Conservation (phyloP, 139 green algal species). For the Chlamydomonas schloesseri region DNA sequence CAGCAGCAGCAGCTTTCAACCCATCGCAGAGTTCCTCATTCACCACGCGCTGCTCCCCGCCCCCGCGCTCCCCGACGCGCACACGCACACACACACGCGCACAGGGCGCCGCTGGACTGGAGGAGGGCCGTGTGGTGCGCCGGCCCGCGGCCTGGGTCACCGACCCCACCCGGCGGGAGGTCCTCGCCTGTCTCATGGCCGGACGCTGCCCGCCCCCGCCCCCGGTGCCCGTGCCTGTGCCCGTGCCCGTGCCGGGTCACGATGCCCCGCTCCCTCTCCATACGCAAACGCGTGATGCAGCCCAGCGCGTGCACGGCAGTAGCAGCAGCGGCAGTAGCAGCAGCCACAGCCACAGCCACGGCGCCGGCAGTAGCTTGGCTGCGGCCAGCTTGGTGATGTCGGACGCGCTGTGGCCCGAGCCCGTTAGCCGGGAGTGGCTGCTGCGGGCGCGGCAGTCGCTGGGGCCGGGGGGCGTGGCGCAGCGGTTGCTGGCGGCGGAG, state of each 20-base stretch:
- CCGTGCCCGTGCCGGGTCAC: neutral
- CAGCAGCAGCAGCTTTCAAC: too few relatives aligned
- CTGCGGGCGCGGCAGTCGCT: neutral
- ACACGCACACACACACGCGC: neutral
- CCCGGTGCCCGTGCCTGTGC: neutral
- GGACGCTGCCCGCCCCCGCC: neutral
- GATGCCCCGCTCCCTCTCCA: neutral
- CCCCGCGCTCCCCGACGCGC: too few relatives aligned
- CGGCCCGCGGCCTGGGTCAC: slow-evolving; percentile 34
- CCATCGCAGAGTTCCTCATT: too few relatives aligned
- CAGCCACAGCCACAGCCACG: neutral
- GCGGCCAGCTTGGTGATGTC: neutral
- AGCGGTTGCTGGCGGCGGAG: neutral
- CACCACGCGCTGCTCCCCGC: too few relatives aligned
- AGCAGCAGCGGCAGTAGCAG: neutral
- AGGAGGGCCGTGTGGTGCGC: slow-evolving; percentile 33
- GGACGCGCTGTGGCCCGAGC: neutral
- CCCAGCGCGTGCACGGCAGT: neutral
- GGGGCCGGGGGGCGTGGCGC: neutral
- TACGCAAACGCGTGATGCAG: neutral
- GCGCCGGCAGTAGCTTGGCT: too few relatives aligned
- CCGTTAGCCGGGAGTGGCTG: slow-evolving; percentile 23
- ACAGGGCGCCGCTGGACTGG: neutral
- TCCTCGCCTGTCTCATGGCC: slow-evolving; percentile 13
- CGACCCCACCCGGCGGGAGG: neutral